These are phyloP conservation scores for Xylaria palmicola DNA, from an alignment of 495 filamentous ascomycete species.

Conservation along the genomic window DNA sequence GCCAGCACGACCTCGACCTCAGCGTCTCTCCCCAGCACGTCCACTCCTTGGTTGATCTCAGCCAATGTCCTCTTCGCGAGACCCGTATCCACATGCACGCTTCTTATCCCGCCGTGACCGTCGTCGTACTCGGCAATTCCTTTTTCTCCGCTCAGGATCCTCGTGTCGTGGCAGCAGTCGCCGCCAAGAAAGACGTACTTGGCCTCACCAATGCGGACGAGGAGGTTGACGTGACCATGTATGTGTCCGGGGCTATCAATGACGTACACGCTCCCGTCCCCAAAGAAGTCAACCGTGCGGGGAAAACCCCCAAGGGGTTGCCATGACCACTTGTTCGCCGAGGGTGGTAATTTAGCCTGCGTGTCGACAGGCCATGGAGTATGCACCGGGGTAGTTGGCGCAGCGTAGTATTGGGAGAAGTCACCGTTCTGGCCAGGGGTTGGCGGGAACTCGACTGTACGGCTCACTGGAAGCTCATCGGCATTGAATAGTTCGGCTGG, in stretches of 20 bases:
- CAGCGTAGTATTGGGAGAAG: slow-evolving; percentile 5
- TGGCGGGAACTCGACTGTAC: slow-evolving; percentile 31
- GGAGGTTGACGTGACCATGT: slow-evolving; percentile 48
- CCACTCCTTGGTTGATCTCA: slow-evolving; percentile 22
- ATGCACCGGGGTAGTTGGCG: slow-evolving; percentile 12
- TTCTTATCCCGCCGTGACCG: slow-evolving; percentile 31
- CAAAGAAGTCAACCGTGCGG: slow-evolving; percentile 42
- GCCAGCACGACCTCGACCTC: slow-evolving; percentile 46
- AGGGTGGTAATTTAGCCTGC: slow-evolving; percentile 1
- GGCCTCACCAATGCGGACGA: slow-evolving; percentile 28
- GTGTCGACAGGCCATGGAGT: slow-evolving; percentile 11
- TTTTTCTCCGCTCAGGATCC: slow-evolving; percentile 42
- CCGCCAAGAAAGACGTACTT: slow-evolving; percentile 45
- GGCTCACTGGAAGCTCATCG: slow-evolving; percentile 25
- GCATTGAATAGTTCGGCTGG: slow-evolving; percentile 30
- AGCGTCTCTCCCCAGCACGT: neutral
- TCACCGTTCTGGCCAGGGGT: neutral
- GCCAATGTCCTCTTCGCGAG: slow-evolving; percentile 35
- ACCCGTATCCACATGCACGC: slow-evolving; percentile 42
- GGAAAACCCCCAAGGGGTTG: slow-evolving; percentile 32
- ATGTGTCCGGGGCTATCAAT: slow-evolving; percentile 50
- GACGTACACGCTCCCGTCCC: slow-evolving; percentile 38
- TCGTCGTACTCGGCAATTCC: slow-evolving; percentile 46
- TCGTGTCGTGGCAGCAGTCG: slow-evolving; percentile 48
- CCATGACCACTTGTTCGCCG: slow-evolving; percentile 18